Percentiles rank a stretch among this genome's conserved stretches.
Conservation (phyloP, 2,329 filamentous ascomycete species). For the Alternaria ventricosa region DNA sequence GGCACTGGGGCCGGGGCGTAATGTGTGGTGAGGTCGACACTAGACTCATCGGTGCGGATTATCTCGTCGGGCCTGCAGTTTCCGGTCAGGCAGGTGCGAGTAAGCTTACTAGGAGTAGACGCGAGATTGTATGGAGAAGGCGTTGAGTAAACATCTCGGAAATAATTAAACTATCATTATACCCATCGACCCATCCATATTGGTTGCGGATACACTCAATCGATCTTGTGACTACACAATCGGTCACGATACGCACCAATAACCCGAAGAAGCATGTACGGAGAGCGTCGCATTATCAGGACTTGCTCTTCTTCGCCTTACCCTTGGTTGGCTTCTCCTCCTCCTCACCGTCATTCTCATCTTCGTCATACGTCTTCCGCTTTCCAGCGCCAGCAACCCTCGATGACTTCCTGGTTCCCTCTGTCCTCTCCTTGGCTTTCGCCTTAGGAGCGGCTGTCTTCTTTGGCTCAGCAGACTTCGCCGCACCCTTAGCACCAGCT, state of each 20-base stretch:
- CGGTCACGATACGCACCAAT: neutral
- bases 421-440: conserved; percentile 23
- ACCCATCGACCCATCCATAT: neutral
- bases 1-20: neutral
- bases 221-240: neutral
- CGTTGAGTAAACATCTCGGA: neutral
- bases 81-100: neutral
- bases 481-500: conserved; percentile 19
- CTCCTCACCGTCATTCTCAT: conserved; percentile 17
- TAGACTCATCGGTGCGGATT: conserved; percentile 4
- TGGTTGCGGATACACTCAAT: neutral
- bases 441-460: conserved; percentile 3
- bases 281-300: neutral
- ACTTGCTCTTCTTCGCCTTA: conserved; percentile 28
- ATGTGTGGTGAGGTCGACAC: neutral
- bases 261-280: neutral
- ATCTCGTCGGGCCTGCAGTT: neutral
- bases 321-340: conserved; percentile 16
- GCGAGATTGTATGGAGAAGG: neutral
- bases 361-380: conserved; percentile 27
- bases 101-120: conserved; percentile 1
- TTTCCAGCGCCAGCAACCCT: conserved; percentile 28
- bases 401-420: conserved; percentile 28
- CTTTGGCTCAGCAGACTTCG: conserved; percentile 16
- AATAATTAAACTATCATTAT: neutral